phyloP scores from a whole-genome alignment of 768 basidiomycete species.

The Agaricus blazei region DNA sequence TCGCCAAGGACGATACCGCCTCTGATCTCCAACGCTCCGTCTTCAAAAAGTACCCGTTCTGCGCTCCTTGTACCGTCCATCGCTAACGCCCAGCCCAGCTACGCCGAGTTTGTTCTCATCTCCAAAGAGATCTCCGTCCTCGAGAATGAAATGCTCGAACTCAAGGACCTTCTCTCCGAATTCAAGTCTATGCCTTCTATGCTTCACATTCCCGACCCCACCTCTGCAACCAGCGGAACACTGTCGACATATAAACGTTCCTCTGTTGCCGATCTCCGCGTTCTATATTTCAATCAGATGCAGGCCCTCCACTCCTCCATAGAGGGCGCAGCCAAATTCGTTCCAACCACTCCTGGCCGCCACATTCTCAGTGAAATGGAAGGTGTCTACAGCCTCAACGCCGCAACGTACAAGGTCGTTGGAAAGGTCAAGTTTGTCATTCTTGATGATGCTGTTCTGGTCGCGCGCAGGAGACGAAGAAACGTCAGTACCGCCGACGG shows the following conservation, averaged over 20 bases:
- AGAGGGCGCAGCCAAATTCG: slow-evolving; percentile 93
- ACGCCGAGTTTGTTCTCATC: slow-evolving; percentile 93
- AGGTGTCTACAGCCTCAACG: slow-evolving; percentile 77
- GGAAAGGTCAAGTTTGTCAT: slow-evolving; percentile 87
- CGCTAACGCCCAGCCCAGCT: slow-evolving; percentile 43
- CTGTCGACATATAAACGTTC: slow-evolving; percentile 61
- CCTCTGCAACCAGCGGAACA: slow-evolving; percentile 45
- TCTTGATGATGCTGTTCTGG: slow-evolving; percentile 86
- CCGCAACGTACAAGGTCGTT: slow-evolving; percentile 92
- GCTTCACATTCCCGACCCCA: slow-evolving; percentile 83
- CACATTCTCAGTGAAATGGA: slow-evolving; percentile 88
- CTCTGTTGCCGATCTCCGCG: slow-evolving; percentile 91
- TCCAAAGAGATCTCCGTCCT: slow-evolving; percentile 96
- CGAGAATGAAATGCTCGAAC: slow-evolving; percentile 96
- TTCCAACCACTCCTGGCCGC: slow-evolving; percentile 85
- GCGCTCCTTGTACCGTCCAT: background rate
- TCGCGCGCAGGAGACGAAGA: slow-evolving; percentile 72
- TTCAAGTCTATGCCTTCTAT: slow-evolving; percentile 96
- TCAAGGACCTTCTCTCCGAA: slow-evolving; percentile 90
- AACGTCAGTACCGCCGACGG: slow-evolving; percentile 45
- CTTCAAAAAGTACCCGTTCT: slow-evolving; percentile 73
- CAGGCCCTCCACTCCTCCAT: slow-evolving; percentile 84
- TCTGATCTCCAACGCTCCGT: slow-evolving; percentile 86
- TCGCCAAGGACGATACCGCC: slow-evolving; percentile 67
- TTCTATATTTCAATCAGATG: slow-evolving; percentile 94